Conservation (phyloP, 371 early-diverging fungal genomes). For the Dentiscutata heterogama region DNA sequence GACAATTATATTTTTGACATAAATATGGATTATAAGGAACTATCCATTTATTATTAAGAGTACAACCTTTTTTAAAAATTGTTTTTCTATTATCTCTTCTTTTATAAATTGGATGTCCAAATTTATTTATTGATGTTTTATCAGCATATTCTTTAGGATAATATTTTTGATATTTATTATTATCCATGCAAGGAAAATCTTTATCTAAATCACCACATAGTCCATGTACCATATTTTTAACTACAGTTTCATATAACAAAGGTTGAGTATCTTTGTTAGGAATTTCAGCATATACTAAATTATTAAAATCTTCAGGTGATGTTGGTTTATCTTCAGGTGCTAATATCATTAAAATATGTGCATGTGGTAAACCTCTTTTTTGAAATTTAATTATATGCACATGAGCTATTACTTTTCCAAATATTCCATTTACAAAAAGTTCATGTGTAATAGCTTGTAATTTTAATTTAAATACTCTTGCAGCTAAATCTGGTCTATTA, state of each 20-base stretch:
- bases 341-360: too few relatives aligned
- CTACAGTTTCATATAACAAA: slow-evolving; percentile 51
- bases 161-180: slow-evolving; percentile 47
- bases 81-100: too few relatives aligned
- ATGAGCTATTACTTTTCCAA: background rate
- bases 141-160: slow-evolving; percentile 48
- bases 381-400: too few relatives aligned
- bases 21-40: too few relatives aligned
- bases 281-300: slow-evolving; percentile 51
- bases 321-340: too few relatives aligned
- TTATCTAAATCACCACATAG: too few relatives aligned
- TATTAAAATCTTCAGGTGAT: slow-evolving; percentile 49
- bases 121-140: too few relatives aligned
- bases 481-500: background rate
- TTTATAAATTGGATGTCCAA: too few relatives aligned
- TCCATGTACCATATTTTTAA: slow-evolving; percentile 53
- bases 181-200: slow-evolving; percentile 56
- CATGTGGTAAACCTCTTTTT: too few relatives aligned
- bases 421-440: background rate
- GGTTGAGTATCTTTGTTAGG: too few relatives aligned
- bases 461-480: slow-evolving; percentile 28
- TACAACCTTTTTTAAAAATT: too few relatives aligned
- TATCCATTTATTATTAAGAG: too few relatives aligned
- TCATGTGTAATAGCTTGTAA: background rate
- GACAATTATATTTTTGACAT: slow-evolving; percentile 55